Conservation (phyloP, 768 basidiomycete genomes). For the Exsudoporus frostii region DNA sequence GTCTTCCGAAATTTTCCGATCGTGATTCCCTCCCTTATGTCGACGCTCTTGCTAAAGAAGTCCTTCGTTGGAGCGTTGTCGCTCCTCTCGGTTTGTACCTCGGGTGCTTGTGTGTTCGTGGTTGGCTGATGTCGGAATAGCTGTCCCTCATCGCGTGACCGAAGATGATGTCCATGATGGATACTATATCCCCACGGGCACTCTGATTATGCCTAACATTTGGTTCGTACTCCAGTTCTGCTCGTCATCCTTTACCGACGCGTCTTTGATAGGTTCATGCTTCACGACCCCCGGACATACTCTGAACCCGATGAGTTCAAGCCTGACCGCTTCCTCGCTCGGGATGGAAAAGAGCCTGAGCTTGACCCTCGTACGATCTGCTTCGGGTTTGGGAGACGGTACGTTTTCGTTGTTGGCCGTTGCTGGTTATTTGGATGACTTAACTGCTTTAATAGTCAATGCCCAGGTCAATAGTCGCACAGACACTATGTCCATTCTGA, state of each 20-base stretch:
- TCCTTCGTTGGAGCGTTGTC: constrained; percentile 42
- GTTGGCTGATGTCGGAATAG: constrained; percentile 32
- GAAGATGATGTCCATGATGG: constrained; percentile 63
- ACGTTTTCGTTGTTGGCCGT: constrained; percentile 19
- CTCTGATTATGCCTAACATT: constrained; percentile 24
- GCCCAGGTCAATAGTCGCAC: constrained; percentile 23
- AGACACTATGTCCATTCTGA: constrained; percentile 22
- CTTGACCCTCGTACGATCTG: constrained; percentile 56
- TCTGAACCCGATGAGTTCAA: constrained; percentile 52
- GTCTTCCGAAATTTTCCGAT: constrained; percentile 59
- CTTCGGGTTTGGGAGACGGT: constrained; percentile 70
- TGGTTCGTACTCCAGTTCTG: constrained; percentile 10
- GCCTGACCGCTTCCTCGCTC: constrained; percentile 56
- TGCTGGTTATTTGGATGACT: constrained; percentile 2
- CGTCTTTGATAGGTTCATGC: constrained; percentile 25
- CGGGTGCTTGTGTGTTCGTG: constrained; percentile 8
- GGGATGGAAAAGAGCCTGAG: constrained; percentile 38
- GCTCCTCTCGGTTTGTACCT: constrained; percentile 38
- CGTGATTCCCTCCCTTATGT: constrained; percentile 56
- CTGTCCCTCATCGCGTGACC: constrained; percentile 48
- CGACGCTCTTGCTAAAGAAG: constrained; percentile 59
- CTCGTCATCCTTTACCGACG: constrained; percentile 1
- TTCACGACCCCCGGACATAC: constrained; percentile 40
- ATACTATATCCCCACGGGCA: constrained; percentile 54
- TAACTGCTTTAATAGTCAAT: constrained; percentile 16